Percentiles rank a stretch among this genome's conserved stretches.
These are phyloP conservation scores for Pinus tabuliformis DNA, from an alignment of 75 land plant genomes.

Conservation along the genomic window DNA sequence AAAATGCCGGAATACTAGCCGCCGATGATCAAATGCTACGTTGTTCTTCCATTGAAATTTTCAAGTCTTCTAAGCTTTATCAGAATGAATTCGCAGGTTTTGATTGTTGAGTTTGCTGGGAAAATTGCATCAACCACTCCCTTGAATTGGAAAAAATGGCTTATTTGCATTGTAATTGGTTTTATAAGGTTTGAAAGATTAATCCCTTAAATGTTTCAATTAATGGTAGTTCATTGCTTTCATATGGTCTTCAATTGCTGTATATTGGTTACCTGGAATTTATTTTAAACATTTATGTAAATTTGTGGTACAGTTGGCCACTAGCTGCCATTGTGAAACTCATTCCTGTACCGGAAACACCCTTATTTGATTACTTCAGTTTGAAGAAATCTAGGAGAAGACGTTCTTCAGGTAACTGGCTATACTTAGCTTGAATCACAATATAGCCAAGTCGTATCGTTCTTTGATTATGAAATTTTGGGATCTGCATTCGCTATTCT, in stretches of 20 bases:
- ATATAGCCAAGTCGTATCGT: not conserved
- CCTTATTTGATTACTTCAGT: conserved; percentile 22
- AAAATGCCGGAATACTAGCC: too few species aligned
- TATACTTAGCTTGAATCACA: too few species aligned
- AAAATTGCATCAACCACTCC: conserved; percentile 68
- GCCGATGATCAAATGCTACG: too few species aligned
- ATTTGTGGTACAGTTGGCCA: conserved; percentile 68
- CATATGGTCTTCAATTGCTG: not conserved
- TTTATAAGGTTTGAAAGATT: conserved; percentile 51
- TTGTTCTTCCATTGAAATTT: too few species aligned
- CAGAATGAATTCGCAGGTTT: conserved; percentile 28
- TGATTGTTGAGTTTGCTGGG: conserved; percentile 86
- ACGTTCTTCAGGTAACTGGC: not conserved
- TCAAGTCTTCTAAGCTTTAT: too few species aligned
- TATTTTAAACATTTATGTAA: too few species aligned
- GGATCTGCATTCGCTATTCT: too few species aligned
- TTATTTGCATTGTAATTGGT: conserved; percentile 56
- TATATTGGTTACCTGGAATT: too few species aligned
- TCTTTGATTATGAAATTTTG: too few species aligned
- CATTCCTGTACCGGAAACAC: conserved; percentile 76
- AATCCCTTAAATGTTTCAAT: not conserved
- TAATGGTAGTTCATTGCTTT: conserved; percentile 16
- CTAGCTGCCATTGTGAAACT: conserved; percentile 69
- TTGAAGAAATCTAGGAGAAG: not conserved
- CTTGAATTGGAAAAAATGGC: conserved; percentile 62